Percentiles rank a stretch among this genome's conserved stretches.
Evolutionary conservation across 768 basidiomycete species (phyloP).

Genomic region (Dacryopinax primogenitus): DNA sequence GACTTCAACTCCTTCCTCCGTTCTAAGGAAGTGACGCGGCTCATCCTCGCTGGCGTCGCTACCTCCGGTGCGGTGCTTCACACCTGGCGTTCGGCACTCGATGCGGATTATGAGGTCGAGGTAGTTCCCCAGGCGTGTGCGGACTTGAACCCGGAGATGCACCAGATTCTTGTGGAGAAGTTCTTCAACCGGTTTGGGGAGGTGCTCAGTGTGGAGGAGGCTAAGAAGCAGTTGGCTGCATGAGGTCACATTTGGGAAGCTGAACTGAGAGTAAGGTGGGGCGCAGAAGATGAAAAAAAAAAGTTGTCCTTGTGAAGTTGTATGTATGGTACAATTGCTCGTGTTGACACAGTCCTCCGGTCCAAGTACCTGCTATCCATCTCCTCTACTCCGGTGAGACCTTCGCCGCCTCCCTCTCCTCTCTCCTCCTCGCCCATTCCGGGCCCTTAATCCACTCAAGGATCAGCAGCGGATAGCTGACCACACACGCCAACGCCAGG

Average conservation of each 20-base stretch:
- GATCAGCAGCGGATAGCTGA: neutral
- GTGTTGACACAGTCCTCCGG: too few relatives aligned
- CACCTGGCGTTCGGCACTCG: neutral
- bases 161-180: neutral
- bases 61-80: neutral
- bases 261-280: too few relatives aligned
- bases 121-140: neutral
- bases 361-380: too few relatives aligned
- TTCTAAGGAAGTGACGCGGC: neutral
- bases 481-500: neutral
- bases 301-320: too few relatives aligned
- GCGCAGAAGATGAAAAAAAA: too few relatives aligned
- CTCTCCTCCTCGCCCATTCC: neutral
- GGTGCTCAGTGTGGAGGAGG: neutral
- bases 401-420: conserved; percentile 5
- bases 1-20: neutral
- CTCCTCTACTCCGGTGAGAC: too few relatives aligned
- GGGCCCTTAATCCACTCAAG: conserved; percentile 1
- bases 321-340: too few relatives aligned
- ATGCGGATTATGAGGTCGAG: neutral
- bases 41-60: neutral
- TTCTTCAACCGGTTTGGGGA: neutral
- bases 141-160: neutral
- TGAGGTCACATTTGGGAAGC: too few relatives aligned
- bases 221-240: neutral